phyloP scores from a whole-genome alignment of 1,284 basidiomycete genomes.

The Heimioporus retisporus region DNA sequence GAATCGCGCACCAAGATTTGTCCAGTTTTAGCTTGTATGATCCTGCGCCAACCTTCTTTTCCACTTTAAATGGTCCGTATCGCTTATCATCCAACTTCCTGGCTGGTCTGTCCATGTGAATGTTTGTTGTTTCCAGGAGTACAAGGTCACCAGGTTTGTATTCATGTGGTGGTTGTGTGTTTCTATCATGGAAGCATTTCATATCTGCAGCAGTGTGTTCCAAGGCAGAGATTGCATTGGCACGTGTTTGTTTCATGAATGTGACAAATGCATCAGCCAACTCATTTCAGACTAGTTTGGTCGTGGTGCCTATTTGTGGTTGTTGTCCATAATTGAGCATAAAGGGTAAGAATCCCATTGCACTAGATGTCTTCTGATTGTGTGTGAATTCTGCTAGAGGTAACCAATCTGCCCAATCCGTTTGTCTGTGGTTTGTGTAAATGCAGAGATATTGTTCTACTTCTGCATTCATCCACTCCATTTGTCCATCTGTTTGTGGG shows the following conservation, averaged over 20 bases:
- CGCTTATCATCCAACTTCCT: not conserved
- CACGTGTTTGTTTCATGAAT: not conserved
- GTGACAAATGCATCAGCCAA: not conserved
- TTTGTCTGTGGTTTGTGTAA: too few relatives aligned
- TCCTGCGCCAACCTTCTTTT: fast-evolving
- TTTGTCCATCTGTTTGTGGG: too few relatives aligned
- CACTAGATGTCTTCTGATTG: too few relatives aligned
- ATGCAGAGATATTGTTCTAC: too few relatives aligned
- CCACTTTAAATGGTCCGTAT: not conserved
- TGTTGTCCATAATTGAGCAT: not conserved
- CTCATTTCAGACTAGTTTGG: not conserved
- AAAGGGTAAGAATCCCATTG: too few relatives aligned
- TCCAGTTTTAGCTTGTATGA: not conserved
- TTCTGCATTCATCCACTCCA: too few relatives aligned
- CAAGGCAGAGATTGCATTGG: fast-evolving
- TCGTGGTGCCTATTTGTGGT: not conserved
- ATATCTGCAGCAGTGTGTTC: not conserved
- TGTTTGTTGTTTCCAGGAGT: not conserved
- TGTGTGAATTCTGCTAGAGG: too few relatives aligned
- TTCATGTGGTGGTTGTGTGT: fast-evolving
- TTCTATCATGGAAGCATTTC: not conserved
- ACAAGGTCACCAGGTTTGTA: not conserved
- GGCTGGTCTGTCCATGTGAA: not conserved
- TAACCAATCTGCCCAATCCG: too few relatives aligned
- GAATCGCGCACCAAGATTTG: not conserved